Base-by-base conservation (phyloP, 257 asterid species). In the Solanum gandarillasii region DNA sequence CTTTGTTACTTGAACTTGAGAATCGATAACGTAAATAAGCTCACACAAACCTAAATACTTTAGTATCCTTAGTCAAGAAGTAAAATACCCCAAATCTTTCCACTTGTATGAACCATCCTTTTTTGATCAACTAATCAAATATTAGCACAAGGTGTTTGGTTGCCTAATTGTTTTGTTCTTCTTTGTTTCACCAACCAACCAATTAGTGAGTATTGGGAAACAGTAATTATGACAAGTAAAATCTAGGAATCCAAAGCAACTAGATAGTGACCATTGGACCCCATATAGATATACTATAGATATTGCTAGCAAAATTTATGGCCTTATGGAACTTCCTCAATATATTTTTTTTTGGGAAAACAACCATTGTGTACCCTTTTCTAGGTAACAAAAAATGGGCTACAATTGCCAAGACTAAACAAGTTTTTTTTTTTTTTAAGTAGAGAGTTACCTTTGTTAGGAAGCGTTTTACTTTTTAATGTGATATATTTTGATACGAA, bases 401-500 rank as follows among this genome's bases (percentile, higher is more conserved):
- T 76, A 23, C 58, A 76, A 76, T 76, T 76, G 34, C 58, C 34
- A n/a, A n/a, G 83, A 23, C 55, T 25, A 21, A 76, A 76, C 23
- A 23, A 75, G 34, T n/a, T 74, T 74, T 7, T 5, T 43, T 7
- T 5, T 43, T 43, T 43, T 43, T 43, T 3, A 1, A 12, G 2
- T 2, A 1, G 5, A 43, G 52, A 43, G 5, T 41, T 3, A 1
- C 0, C 2, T 43, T 0, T 43, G 13, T 14, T 48, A 16, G 21
- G 1, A 14, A 13, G 2, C 0, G 0, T 5, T 48, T 48, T 46
- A 46, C 0, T 5, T 48, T 48, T 13, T 48, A 41, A 48, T 5
- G 8, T 5, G 7, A 1, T 0, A 48, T 48, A 2, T 14, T 1
- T 2, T 48, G 0, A 14, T 0, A 0, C 0, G 1, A 48, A 48